Evolutionary conservation across 768 basidiomycete species (phyloP).

Genomic region (Termitomyces sp.): DNA sequence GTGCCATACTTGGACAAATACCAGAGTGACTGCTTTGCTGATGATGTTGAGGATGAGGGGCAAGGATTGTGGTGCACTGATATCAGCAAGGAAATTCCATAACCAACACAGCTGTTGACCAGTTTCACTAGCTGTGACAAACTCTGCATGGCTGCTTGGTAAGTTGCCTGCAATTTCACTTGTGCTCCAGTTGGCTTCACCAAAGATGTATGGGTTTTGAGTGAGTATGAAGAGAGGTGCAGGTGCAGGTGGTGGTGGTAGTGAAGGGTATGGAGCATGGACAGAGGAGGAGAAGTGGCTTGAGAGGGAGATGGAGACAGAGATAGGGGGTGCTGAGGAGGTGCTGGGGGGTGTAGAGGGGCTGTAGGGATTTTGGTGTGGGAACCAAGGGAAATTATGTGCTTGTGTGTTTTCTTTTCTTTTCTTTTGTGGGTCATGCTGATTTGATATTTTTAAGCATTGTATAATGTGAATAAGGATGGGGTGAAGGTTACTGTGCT

Average conservation of each 20-base stretch:
- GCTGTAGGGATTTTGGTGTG: constrained; percentile 90
- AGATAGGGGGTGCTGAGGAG: constrained; percentile 34
- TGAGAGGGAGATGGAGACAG: constrained; percentile 26
- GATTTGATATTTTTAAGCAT: constrained; percentile 46
- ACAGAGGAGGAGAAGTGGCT: constrained; percentile 28
- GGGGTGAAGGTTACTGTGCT: constrained; percentile 86
- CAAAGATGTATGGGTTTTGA: background rate
- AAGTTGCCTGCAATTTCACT: constrained; percentile 23
- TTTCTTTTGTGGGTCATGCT: too few relatives aligned
- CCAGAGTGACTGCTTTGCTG: too few relatives aligned
- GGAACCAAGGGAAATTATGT: constrained; percentile 82
- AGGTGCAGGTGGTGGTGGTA: background rate
- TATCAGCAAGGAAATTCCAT: background rate
- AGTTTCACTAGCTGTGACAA: too few relatives aligned
- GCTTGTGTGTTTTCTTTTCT: background rate
- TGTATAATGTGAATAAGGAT: constrained; percentile 94
- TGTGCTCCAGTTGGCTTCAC: constrained; percentile 22
- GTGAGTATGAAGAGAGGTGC: too few relatives aligned
- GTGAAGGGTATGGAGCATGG: constrained; percentile 21
- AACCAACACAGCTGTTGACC: background rate
- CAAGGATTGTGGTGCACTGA: background rate
- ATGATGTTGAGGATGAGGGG: background rate
- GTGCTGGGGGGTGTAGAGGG: constrained; percentile 66
- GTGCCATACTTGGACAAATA: too few relatives aligned
- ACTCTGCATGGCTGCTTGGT: too few relatives aligned